Conservation (phyloP, 2,329 filamentous ascomycete species). For the Colletotrichum gloeosporioides region DNA sequence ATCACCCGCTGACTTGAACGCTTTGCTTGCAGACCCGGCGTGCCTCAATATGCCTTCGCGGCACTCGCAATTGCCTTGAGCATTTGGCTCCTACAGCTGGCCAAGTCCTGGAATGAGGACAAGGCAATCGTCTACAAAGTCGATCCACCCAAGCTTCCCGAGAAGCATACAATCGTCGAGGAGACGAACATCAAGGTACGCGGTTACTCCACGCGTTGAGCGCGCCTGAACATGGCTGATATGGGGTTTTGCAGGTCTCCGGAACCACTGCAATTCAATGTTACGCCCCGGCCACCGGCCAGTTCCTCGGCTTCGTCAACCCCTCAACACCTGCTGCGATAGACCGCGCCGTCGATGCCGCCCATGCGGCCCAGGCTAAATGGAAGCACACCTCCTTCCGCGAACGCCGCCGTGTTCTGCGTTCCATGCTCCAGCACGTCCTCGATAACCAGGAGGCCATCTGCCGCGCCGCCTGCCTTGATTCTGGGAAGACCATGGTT, state of each 20-base stretch:
- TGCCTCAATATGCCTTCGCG: constrained; percentile 32
- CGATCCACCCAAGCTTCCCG: constrained; percentile 64
- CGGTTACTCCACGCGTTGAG: neutral
- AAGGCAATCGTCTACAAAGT: constrained; percentile 64
- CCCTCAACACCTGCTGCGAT: constrained; percentile 79
- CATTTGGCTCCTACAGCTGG: constrained; percentile 32
- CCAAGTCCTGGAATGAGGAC: constrained; percentile 35
- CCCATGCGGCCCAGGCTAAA: constrained; percentile 73
- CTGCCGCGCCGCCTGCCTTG: constrained; percentile 82
- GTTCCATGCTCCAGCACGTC: constrained; percentile 80
- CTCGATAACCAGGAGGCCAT: constrained; percentile 90
- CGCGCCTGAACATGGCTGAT: neutral
- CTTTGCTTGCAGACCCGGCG: neutral
- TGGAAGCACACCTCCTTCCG: constrained; percentile 83
- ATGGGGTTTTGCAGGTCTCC: constrained; percentile 45
- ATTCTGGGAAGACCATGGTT: constrained; percentile 95
- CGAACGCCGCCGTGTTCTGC: constrained; percentile 79
- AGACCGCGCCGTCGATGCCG: constrained; percentile 77
- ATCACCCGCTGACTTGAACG: neutral
- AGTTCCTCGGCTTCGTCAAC: constrained; percentile 79
- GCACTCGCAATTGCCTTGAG: constrained; percentile 35
- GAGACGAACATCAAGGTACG: constrained; percentile 64
- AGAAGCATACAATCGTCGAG: constrained; percentile 62
- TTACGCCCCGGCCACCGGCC: constrained; percentile 88
- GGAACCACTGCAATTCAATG: constrained; percentile 77